Evolutionary conservation across 192 early-diverging fungal species (phyloP).

Genomic region (Dispira parvispora): DNA sequence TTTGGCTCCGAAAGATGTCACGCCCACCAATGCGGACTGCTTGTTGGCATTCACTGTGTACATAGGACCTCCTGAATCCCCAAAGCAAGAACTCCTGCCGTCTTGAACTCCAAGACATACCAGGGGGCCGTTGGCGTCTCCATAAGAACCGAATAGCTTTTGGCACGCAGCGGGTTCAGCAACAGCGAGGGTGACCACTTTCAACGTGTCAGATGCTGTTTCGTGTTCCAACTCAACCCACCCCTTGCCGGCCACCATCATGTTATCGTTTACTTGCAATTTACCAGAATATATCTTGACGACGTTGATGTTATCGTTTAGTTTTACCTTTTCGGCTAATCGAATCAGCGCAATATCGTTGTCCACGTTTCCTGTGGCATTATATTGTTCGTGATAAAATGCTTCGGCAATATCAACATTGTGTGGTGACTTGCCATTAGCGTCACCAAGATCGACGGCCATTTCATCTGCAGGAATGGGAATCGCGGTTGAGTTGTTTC

Average conservation of each 20-base stretch:
- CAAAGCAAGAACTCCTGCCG: no score
- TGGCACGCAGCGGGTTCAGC: no score
- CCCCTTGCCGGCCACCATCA: slow-evolving; percentile 1
- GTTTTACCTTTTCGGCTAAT: no score
- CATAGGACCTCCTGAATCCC: slow-evolving; percentile 31
- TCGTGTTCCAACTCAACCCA: not conserved
- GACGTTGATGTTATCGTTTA: not conserved
- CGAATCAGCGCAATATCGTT: no score
- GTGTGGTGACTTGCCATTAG: no score
- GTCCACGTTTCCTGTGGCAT: slow-evolving; percentile 19
- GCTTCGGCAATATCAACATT: slow-evolving; percentile 15
- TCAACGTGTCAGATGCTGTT: not conserved
- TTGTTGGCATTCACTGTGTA: not conserved
- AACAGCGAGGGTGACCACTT: no score
- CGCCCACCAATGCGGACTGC: not conserved
- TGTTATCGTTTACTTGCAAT: no score
- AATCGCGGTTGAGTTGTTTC: no score
- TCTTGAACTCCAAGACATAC: slow-evolving; percentile 10
- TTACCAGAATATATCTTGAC: no score
- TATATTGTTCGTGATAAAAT: slow-evolving; percentile 24
- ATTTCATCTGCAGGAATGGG: no score
- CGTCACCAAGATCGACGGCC: no score
- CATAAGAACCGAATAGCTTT: not conserved
- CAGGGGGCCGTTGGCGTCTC: slow-evolving; percentile 6
- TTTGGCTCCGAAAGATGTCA: not conserved